phyloP scores from a whole-genome alignment of 179 eudicot genomes.

The Silene coronaria region DNA sequence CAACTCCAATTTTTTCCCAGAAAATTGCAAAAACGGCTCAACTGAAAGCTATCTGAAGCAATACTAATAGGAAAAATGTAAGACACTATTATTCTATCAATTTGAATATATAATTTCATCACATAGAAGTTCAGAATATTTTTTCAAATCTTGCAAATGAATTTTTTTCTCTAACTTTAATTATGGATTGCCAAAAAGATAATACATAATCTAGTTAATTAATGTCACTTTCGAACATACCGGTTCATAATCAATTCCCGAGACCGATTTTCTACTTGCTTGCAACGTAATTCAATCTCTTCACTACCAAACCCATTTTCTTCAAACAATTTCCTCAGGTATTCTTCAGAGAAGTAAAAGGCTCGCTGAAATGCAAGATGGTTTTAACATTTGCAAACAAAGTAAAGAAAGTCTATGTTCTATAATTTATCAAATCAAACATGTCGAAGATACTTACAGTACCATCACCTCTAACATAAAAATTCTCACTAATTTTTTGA shows the following conservation, averaged over 20 bases:
- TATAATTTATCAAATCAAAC: neutral
- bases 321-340: conserved; percentile 51
- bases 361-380: conserved; percentile 56
- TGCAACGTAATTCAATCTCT: conserved; percentile 69
- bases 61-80: neutral
- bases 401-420: neutral
- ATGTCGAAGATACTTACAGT: conserved; percentile 53
- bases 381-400: neutral
- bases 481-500: conserved; percentile 90
- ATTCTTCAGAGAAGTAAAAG: conserved; percentile 87
- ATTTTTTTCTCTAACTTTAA: neutral
- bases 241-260: conserved; percentile 88
- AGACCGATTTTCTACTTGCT: conserved; percentile 92
- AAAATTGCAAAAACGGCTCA: neutral
- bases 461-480: conserved; percentile 96
- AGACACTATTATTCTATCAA: neutral
- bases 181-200: neutral
- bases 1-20: neutral
- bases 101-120: neutral
- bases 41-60: neutral
- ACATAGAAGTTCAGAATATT: neutral
- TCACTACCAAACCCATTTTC: conserved; percentile 60
- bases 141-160: neutral
- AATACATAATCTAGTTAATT: neutral
- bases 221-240: conserved; percentile 31